phyloP scores from a whole-genome alignment of 2,329 filamentous ascomycete genomes.

The Uncinocarpus reesii region DNA sequence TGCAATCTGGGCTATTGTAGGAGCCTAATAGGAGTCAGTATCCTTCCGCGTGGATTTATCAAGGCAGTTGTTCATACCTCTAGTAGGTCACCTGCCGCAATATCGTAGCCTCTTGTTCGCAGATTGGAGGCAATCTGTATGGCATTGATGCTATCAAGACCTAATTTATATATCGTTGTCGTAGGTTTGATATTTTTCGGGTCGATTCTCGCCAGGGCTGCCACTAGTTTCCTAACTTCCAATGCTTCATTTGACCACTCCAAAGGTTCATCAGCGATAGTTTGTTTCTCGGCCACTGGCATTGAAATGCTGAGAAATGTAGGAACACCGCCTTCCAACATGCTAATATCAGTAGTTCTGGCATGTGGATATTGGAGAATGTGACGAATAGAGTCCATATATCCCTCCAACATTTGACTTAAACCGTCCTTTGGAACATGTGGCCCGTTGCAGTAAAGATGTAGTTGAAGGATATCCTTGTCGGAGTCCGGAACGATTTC shows the following conservation, averaged over 20 bases:
- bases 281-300: constrained; percentile 4
- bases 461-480: constrained; percentile 46
- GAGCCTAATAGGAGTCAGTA: constrained; percentile 23
- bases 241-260: constrained; percentile 46
- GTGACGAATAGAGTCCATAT: constrained; percentile 27
- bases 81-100: constrained; percentile 65
- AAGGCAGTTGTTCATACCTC: constrained; percentile 40
- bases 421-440: constrained; percentile 20
- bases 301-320: constrained; percentile 20
- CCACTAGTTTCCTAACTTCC: constrained; percentile 47
- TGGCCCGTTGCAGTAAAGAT: constrained; percentile 50
- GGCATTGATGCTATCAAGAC: constrained; percentile 82
- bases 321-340: constrained; percentile 20
- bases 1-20: constrained; percentile 30
- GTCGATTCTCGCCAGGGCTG: constrained; percentile 47
- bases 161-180: constrained; percentile 76
- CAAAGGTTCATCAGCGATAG: constrained; percentile 5
- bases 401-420: constrained; percentile 23
- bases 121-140: constrained; percentile 63
- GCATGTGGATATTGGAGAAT: constrained; percentile 26
- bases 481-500: constrained; percentile 54
- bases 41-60: not conserved
- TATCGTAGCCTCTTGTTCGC: constrained; percentile 46
- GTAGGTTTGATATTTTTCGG: constrained; percentile 43
- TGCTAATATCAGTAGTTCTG: constrained; percentile 23